Evolutionary conservation across 192 early-diverging fungal species (phyloP).

Genomic region (Backusella tarrabulga): DNA sequence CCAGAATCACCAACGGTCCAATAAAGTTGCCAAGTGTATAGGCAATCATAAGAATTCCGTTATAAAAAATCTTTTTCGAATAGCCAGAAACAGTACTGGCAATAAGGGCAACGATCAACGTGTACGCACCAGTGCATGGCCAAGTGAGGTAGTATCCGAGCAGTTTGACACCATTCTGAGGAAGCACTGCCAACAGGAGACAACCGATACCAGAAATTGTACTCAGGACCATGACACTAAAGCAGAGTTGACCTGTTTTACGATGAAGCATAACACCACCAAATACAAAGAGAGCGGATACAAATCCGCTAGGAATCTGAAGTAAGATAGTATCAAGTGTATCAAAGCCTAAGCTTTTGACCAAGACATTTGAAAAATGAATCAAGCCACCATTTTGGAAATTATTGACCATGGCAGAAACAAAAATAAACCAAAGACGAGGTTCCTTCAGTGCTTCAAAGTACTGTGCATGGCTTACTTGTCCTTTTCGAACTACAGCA

Average conservation of each 20-base stretch:
- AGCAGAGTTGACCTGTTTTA: not conserved
- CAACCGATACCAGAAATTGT: not conserved
- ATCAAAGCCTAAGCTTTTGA: conserved; percentile 18
- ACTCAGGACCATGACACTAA: not conserved
- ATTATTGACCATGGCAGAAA: not conserved
- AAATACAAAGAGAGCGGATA: not conserved
- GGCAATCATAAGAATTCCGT: conserved; percentile 1
- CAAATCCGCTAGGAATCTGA: conserved; percentile 7
- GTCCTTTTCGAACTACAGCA: not conserved
- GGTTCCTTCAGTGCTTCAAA: conserved; percentile 11
- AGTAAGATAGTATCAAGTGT: not conserved
- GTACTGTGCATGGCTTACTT: not conserved
- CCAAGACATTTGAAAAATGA: conserved; percentile 12
- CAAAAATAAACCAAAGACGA: conserved; percentile 6
- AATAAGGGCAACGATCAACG: no score
- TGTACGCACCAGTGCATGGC: not conserved
- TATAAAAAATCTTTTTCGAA: conserved; percentile 15
- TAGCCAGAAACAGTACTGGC: conserved; percentile 13
- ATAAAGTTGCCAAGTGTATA: conserved; percentile 16
- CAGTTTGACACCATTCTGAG: not conserved
- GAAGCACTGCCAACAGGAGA: conserved; percentile 6
- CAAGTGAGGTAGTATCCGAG: conserved; percentile 10
- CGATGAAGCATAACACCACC: not conserved
- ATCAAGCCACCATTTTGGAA: conserved; percentile 10
- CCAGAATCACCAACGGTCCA: conserved; percentile 16